These are phyloP conservation scores for Nakaseomyces uthaithaninus DNA, from an alignment of 1,139 yeast genomes.

Conservation along the genomic window DNA sequence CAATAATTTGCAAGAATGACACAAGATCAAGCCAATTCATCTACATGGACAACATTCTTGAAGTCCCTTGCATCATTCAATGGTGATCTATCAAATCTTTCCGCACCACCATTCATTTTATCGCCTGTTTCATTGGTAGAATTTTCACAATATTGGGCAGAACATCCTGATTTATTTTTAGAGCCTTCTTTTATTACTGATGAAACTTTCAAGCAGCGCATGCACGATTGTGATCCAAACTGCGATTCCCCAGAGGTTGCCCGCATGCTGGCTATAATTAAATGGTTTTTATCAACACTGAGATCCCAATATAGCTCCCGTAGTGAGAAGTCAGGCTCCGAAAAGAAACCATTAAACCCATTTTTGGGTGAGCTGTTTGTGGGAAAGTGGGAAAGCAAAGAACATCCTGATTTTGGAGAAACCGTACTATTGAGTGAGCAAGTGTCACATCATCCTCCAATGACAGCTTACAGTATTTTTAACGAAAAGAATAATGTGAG, in stretches of 20 bases:
- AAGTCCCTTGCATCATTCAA: slow-evolving; percentile 91
- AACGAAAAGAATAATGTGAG: slow-evolving; percentile 62
- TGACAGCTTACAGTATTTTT: slow-evolving; percentile 75
- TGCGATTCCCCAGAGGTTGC: slow-evolving; percentile 32
- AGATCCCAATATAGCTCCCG: slow-evolving; percentile 90
- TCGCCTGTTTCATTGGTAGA: slow-evolving; percentile 84
- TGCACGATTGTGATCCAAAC: slow-evolving; percentile 23
- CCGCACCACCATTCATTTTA: slow-evolving; percentile 95
- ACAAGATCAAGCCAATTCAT: slow-evolving; percentile 23
- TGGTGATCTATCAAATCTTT: slow-evolving; percentile 85
- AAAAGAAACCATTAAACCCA: slow-evolving; percentile 92
- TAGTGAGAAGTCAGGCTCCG: slow-evolving; percentile 82
- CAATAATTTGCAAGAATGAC: slow-evolving; percentile 20
- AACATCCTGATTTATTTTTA: slow-evolving; percentile 72
- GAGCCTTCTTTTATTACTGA: slow-evolving; percentile 50
- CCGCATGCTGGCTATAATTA: slow-evolving; percentile 69
- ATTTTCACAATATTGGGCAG: slow-evolving; percentile 88
- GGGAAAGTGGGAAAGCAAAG: slow-evolving; percentile 66
- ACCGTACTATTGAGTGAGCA: slow-evolving; percentile 78
- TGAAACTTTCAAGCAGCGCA: slow-evolving; percentile 25
- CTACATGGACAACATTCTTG: slow-evolving; percentile 70
- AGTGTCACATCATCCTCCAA: slow-evolving; percentile 94
- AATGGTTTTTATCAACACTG: slow-evolving; percentile 84
- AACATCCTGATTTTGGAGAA: slow-evolving; percentile 51
- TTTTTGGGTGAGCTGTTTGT: slow-evolving; percentile 88